Evolutionary conservation across 306 rosid species (phyloP), one percentile per base, ranked within the genome.

Genomic region (Glycine soja): DNA sequence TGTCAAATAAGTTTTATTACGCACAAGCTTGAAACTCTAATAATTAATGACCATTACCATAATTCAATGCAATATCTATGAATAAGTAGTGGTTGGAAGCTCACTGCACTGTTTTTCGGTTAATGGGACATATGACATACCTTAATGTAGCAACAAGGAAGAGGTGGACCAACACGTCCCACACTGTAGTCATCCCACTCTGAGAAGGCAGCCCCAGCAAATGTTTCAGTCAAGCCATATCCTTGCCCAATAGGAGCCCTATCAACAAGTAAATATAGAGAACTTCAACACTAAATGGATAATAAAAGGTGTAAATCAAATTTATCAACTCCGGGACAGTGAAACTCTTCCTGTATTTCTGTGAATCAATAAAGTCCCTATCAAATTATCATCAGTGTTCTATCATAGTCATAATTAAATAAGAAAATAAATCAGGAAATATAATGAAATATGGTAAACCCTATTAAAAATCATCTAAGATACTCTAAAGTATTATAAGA

Each of bases 91-190:
- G 72, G 52, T 67, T 64, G 58, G 81, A 46, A 72, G 64, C 36
- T 46, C 76, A 47, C 14, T 18, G 6, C 4, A 34, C 16, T 10
- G 57, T 32, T 7, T n/a, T 80, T 65, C 48, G 13, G 8, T 52
- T 16, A 36, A 71, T 67, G 53, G 64, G 8, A 74, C 18, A 36
- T 56, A 45, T 19, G 18, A 32, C 63, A 61, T 81, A 91, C 99
- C 97, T 95, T 92, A 61, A 91, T 71, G 81, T 85, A 91, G 80
- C 92, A 54, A 91, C 97, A 89, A 78, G 97, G 97, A 81, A 86
- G 90, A 46, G 99, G 99, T 67, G 99, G 99, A 56, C 99, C 99
- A 82, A 95, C 97, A 63, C 97, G 99, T 15, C 99, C 99, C 81
- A 91, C 99, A 34, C 87, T 81, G 54, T 77, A 63, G 89, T 95